These are phyloP conservation scores for Starmerella vaccinii DNA, from an alignment of 805 yeast species.

Conservation along the genomic window DNA sequence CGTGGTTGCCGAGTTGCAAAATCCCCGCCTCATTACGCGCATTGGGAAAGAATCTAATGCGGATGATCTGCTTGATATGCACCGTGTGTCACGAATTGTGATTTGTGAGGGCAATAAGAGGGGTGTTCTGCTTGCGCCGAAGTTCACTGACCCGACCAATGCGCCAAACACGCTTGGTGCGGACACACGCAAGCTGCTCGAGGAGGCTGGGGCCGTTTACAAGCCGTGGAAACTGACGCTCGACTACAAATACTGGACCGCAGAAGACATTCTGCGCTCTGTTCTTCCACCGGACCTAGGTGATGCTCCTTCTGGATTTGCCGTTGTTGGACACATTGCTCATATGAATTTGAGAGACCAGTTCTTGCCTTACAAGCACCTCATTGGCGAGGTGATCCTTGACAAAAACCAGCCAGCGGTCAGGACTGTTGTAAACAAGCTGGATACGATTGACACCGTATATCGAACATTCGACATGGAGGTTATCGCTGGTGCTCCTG, in stretches of 20 bases:
- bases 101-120: conserved; percentile 33
- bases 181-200: conserved; percentile 38
- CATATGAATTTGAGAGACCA: conserved; percentile 79
- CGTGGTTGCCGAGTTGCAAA: conserved; percentile 58
- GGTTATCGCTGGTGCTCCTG: conserved; percentile 69
- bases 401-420: conserved; percentile 65
- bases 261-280: conserved; percentile 74
- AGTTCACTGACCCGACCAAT: conserved; percentile 26
- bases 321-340: conserved; percentile 91
- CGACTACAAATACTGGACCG: conserved; percentile 73
- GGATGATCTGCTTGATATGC: conserved; percentile 56
- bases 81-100: conserved; percentile 62
- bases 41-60: conserved; percentile 48
- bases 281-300: conserved; percentile 63
- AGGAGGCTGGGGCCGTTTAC: conserved; percentile 39
- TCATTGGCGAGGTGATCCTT: conserved; percentile 82
- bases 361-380: conserved; percentile 64
- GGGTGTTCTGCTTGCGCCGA: conserved; percentile 51
- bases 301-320: conserved; percentile 82
- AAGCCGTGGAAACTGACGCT: conserved; percentile 46
- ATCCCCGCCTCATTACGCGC: conserved; percentile 49
- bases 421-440: conserved; percentile 83
- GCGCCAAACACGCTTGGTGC: conserved; percentile 35
- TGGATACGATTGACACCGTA: conserved; percentile 74
- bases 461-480: conserved; percentile 92